Conservation (phyloP, 1,284 basidiomycete genomes). For the Apiotrichum veenhuisii region DNA sequence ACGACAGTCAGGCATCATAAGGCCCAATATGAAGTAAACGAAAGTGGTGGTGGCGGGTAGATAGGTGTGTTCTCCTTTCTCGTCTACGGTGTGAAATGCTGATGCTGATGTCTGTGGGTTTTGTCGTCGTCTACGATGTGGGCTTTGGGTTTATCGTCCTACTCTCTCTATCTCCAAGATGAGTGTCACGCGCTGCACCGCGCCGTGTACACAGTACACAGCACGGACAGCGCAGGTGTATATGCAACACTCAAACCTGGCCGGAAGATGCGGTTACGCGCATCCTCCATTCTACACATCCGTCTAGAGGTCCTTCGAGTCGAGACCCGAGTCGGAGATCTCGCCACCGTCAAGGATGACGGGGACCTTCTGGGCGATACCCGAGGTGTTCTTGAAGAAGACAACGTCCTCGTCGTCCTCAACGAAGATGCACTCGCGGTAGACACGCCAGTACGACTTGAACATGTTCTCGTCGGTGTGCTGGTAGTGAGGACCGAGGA, state of each 20-base stretch:
- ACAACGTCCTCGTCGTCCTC: conserved; percentile 87
- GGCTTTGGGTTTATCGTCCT: neutral
- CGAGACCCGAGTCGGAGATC: conserved; percentile 78
- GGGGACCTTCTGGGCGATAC: conserved; percentile 68
- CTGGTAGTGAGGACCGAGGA: conserved; percentile 61
- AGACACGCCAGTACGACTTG: conserved; percentile 53
- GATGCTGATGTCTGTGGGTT: neutral
- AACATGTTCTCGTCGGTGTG: conserved; percentile 55
- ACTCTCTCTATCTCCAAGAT: neutral
- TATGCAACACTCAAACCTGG: neutral
- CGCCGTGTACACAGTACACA: neutral
- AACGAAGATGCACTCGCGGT: conserved; percentile 62
- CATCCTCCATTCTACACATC: neutral
- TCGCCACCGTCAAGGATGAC: conserved; percentile 59
- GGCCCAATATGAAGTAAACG: neutral
- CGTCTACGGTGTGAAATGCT: neutral
- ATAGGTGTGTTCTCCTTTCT: neutral
- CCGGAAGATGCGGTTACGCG: neutral
- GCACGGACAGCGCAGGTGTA: too few species aligned
- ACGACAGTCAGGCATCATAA: conserved; percentile 4
- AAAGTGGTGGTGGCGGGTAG: neutral
- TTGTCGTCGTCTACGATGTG: neutral
- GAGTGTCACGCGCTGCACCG: too few species aligned
- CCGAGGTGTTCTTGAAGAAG: conserved; percentile 85
- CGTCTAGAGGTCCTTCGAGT: conserved; percentile 51